Percentiles rank a stretch among this genome's conserved stretches.
Evolutionary conservation across 805 yeast genomes (phyloP).

Genomic region (Ogataea polymorpha): DNA sequence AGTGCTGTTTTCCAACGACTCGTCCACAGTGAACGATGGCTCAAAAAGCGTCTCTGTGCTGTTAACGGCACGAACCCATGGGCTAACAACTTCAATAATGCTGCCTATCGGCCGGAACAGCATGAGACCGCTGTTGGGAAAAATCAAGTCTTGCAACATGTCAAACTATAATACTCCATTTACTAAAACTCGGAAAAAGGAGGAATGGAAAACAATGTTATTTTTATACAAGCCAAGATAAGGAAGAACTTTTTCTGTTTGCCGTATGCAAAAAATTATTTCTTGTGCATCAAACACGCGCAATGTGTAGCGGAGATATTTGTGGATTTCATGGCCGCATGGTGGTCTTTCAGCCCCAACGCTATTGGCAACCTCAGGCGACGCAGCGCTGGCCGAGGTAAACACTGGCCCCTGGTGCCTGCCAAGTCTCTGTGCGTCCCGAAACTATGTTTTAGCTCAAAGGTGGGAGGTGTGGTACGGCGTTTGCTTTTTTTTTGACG

Average conservation of each 20-base stretch:
- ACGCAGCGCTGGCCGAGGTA: too few species aligned
- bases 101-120: not conserved
- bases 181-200: not conserved
- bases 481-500: not conserved
- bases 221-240: not conserved
- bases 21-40: conserved; percentile 5
- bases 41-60: conserved; percentile 1
- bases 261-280: not conserved
- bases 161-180: not conserved
- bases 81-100: not conserved
- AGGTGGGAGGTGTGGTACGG: not conserved
- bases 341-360: too few species aligned
- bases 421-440: too few species aligned
- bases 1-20: not conserved
- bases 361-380: too few species aligned
- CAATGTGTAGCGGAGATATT: not conserved
- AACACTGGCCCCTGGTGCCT: too few species aligned
- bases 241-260: not conserved
- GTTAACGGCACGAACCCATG: not conserved
- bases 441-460: too few species aligned
- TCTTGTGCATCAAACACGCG: not conserved
- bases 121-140: conserved; percentile 4
- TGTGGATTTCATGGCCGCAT: too few species aligned
- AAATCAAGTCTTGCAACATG: conserved; percentile 2
- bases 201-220: not conserved